Base-by-base conservation (phyloP, 495 filamentous ascomycete species). In the Halenospora varia region DNA sequence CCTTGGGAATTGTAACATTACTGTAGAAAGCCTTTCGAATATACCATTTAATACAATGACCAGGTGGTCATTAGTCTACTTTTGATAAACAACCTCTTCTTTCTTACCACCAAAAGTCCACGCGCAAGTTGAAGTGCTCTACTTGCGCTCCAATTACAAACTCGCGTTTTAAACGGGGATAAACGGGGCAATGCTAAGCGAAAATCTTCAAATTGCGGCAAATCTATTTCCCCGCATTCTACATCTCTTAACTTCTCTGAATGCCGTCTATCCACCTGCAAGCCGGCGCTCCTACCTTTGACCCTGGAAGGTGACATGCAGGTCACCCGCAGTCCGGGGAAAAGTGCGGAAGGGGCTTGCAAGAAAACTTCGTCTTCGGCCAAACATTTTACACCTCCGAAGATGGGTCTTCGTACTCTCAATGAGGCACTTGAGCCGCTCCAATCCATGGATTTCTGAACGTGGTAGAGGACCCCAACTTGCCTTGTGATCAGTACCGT, bases 21-120 rank as follows among this genome's bases (percentile, higher is more conserved):
- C 44, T 57, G 53, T 64, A 64, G 57, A 59, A 57, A 60, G 53
- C 54, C 48, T 40, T 50, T 55, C 45, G 48, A 48, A 57, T 61
- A 61, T 61, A 61, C 53, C 48, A 41, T 61, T 61, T 61, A 61
- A 56, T 61, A 18, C 39, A 19, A 44, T 15, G 35, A 19, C 22
- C 35, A 54, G 10, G 15, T 54, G 19, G 22, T 23, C 39, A 35
- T 35, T 35, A 13, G 13, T 35, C n/a, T n/a, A n/a, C n/a, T n/a
- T n/a, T n/a, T n/a, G n/a, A n/a, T n/a, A n/a, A n/a, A n/a, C n/a
- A n/a, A n/a, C n/a, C n/a, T n/a, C n/a, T n/a, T n/a, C n/a, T n/a
- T n/a, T n/a, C n/a, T n/a, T n/a, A n/a, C n/a, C n/a, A n/a, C n/a
- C n/a, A n/a, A n/a, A n/a, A n/a, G n/a, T n/a, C n/a, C n/a, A n/a